Evolutionary conservation across 83 land plant species (phyloP).

Genomic region (Diphasiastrum complanatum): DNA sequence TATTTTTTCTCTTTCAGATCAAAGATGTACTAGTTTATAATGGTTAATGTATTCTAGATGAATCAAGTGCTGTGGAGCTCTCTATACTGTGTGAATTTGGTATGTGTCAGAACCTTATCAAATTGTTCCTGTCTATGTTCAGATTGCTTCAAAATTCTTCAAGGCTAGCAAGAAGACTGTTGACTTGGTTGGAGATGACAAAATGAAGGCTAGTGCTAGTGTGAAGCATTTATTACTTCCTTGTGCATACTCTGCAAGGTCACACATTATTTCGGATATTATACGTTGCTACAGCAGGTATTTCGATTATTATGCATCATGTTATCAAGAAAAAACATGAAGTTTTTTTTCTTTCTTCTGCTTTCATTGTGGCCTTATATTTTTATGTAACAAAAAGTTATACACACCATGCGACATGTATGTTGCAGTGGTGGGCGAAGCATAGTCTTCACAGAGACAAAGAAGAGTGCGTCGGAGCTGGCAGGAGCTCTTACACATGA

Average conservation of each 20-base stretch:
- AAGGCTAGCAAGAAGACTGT: conserved; percentile 63
- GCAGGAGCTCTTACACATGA: conserved; percentile 51
- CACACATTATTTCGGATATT: conserved; percentile 74
- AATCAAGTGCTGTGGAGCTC: not conserved
- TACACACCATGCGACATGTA: not conserved
- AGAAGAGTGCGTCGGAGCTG: conserved; percentile 77
- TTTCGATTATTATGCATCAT: too few species aligned
- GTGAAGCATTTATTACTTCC: conserved; percentile 85
- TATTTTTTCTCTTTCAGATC: conserved; percentile 7
- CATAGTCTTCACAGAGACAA: conserved; percentile 93
- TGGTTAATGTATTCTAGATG: not conserved
- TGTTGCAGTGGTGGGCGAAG: conserved; percentile 67
- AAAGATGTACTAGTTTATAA: not conserved
- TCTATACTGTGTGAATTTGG: not conserved
- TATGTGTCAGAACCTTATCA: not conserved
- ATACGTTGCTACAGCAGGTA: conserved; percentile 92
- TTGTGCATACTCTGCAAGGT: conserved; percentile 55
- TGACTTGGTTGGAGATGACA: conserved; percentile 92
- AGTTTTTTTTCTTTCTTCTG: too few species aligned
- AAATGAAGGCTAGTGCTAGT: conserved; percentile 89
- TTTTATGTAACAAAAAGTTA: not conserved
- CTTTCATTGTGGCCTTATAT: not conserved
- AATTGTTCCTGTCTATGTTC: conserved; percentile 6
- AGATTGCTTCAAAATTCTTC: conserved; percentile 73
- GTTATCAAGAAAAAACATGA: too few species aligned